A percentile compares a stretch with the other conserved stretches of the same genome.
These are phyloP conservation scores for Zizania latifolia DNA, from an alignment of 176 grass and related monocot genomes.

Conservation along the genomic window DNA sequence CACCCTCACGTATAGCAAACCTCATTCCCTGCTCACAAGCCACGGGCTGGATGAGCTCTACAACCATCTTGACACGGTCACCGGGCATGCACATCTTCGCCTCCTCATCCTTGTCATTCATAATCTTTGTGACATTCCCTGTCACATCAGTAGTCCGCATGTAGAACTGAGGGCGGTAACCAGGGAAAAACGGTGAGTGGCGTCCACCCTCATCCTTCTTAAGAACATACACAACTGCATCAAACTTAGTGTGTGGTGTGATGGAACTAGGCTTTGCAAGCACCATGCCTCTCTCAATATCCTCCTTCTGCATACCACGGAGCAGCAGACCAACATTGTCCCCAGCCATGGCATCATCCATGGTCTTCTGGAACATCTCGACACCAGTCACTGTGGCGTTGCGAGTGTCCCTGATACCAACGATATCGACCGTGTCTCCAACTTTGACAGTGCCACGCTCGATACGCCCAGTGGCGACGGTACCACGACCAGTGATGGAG, in stretches of 20 bases:
- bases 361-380: slow-evolving; percentile 94
- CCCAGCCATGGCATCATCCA: slow-evolving; percentile 83
- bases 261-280: slow-evolving; percentile 57
- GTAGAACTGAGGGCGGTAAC: slow-evolving; percentile 90
- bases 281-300: slow-evolving; percentile 90
- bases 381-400: slow-evolving; percentile 73
- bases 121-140: slow-evolving; percentile 60
- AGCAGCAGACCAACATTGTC: slow-evolving; percentile 80
- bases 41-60: slow-evolving; percentile 72
- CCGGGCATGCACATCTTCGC: slow-evolving; percentile 89
- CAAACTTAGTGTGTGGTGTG: slow-evolving; percentile 89
- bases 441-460: slow-evolving; percentile 84
- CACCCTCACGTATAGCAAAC: slow-evolving; percentile 86
- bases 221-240: slow-evolving; percentile 73
- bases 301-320: slow-evolving; percentile 69
- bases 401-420: slow-evolving; percentile 73
- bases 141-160: slow-evolving; percentile 90
- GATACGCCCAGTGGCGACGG: slow-evolving; percentile 72
- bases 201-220: slow-evolving; percentile 94
- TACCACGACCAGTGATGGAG: slow-evolving; percentile 92
- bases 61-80: slow-evolving; percentile 82
- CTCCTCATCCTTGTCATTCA: slow-evolving; percentile 97
- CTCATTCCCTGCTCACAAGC: slow-evolving; percentile 85
- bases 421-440: slow-evolving; percentile 63
- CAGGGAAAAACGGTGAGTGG: slow-evolving; percentile 75